A percentile compares a stretch with the other conserved stretches of the same genome.
Conservation (phyloP, 2,329 filamentous ascomycete genomes). For the Phialophora verrucosa region DNA sequence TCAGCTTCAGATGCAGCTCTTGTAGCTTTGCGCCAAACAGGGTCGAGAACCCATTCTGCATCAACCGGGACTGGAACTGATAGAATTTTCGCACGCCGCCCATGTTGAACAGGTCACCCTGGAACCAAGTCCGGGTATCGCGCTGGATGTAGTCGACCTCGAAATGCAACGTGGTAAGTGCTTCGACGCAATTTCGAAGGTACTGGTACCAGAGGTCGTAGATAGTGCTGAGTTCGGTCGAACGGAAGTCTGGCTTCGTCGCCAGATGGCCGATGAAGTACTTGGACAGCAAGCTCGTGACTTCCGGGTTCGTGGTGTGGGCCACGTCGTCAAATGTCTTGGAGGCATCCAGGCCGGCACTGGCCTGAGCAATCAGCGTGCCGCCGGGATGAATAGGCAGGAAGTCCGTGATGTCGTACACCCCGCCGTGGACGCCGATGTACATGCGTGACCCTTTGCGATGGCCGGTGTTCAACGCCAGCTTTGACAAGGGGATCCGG, state of each 20-base stretch:
- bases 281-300: slow-evolving; percentile 27
- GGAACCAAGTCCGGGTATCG: slow-evolving; percentile 28
- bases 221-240: slow-evolving; percentile 23
- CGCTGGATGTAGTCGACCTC: slow-evolving; percentile 29
- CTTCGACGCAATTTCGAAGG: slow-evolving; percentile 28
- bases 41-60: slow-evolving; percentile 28
- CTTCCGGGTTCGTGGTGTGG: slow-evolving; percentile 27
- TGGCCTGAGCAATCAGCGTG: slow-evolving; percentile 25
- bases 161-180: slow-evolving; percentile 28
- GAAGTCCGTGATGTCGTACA: slow-evolving; percentile 31
- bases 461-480: slow-evolving; percentile 60
- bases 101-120: slow-evolving; percentile 28
- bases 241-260: slow-evolving; percentile 22
- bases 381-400: slow-evolving; percentile 27
- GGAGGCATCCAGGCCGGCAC: slow-evolving; percentile 29
- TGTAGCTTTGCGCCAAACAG: slow-evolving; percentile 29
- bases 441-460: slow-evolving; percentile 38
- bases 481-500: slow-evolving; percentile 57
- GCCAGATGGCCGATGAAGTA: slow-evolving; percentile 29
- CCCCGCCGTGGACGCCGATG: slow-evolving; percentile 25
- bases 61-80: slow-evolving; percentile 27
- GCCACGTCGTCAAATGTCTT: slow-evolving; percentile 30
- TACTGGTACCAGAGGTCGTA: slow-evolving; percentile 31
- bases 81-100: slow-evolving; percentile 29
- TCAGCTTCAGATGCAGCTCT: slow-evolving; percentile 27